Evolutionary conservation across 768 basidiomycete species (phyloP).

Genomic region (Mycena filopes): DNA sequence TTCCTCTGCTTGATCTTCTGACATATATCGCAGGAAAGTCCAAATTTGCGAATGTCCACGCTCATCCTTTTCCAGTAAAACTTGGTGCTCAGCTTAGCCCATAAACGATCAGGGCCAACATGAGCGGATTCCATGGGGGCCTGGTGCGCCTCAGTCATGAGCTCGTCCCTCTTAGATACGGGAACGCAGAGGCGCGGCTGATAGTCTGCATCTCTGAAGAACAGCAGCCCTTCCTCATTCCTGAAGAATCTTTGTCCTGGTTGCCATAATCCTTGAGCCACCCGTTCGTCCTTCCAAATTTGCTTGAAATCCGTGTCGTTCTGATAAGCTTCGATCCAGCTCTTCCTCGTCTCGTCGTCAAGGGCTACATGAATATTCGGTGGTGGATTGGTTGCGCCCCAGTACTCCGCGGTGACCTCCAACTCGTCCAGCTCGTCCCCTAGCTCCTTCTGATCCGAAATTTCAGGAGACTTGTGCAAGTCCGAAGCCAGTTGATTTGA

Average conservation of each 20-base stretch:
- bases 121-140: constrained; percentile 17
- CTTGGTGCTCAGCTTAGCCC: background rate
- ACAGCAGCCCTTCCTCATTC: constrained; percentile 22
- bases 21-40: too few relatives aligned
- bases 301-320: too few relatives aligned
- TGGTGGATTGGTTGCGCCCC: background rate
- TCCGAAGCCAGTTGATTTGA: background rate
- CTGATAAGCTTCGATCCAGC: too few relatives aligned
- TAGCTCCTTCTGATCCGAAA: background rate
- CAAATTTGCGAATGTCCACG: background rate
- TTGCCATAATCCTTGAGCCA: background rate
- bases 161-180: background rate
- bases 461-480: too few relatives aligned
- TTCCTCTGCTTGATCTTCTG: too few relatives aligned
- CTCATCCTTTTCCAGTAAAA: background rate
- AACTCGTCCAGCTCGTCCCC: background rate
- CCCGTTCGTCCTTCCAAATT: too few relatives aligned
- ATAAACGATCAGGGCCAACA: background rate
- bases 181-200: constrained; percentile 32
- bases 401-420: background rate
- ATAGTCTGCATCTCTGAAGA: constrained; percentile 31
- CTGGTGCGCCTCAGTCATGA: constrained; percentile 18
- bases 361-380: background rate
- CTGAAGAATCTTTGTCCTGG: constrained; percentile 23
- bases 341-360: too few relatives aligned